Percentiles rank a stretch among this genome's conserved stretches.
These are phyloP conservation scores for Amylocarpus encephaloides DNA, from an alignment of 2,329 filamentous ascomycete genomes.

Conservation along the genomic window DNA sequence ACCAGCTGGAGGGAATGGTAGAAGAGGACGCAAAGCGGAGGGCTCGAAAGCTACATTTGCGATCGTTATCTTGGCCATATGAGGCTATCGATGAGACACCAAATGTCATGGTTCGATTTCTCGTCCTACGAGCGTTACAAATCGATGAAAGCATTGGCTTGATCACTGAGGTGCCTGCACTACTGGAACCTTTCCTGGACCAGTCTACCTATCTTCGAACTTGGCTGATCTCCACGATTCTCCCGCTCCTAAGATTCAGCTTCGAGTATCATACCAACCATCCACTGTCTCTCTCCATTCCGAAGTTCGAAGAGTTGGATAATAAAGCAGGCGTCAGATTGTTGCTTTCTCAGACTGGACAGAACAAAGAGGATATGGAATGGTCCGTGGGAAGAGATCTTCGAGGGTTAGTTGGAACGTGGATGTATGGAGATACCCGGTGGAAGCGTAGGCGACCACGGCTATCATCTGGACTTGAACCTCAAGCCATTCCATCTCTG, in stretches of 20 bases:
- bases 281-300: conserved; percentile 44
- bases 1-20: conserved; percentile 50
- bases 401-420: conserved; percentile 63
- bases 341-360: conserved; percentile 52
- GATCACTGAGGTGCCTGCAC: conserved; percentile 57
- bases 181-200: conserved; percentile 62
- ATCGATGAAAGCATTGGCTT: conserved; percentile 70
- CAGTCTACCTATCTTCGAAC: conserved; percentile 53
- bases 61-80: conserved; percentile 48
- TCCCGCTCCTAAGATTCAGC: conserved; percentile 63
- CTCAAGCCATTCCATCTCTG: conserved; percentile 16
- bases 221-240: conserved; percentile 62
- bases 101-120: conserved; percentile 55
- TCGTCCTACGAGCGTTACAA: conserved; percentile 60
- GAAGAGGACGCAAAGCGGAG: conserved; percentile 59
- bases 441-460: conserved; percentile 44
- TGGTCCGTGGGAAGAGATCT: conserved; percentile 53
- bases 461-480: conserved; percentile 9
- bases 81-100: conserved; percentile 42
- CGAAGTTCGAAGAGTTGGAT: conserved; percentile 56
- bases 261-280: conserved; percentile 58
- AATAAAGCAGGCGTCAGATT: conserved; percentile 53
- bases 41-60: conserved; percentile 55
- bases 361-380: conserved; percentile 29
- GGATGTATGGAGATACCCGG: conserved; percentile 60